Percentiles rank a stretch among this genome's conserved stretches.
Conservation (phyloP, 2,329 filamentous ascomycete species). For the Penicillium freii region DNA sequence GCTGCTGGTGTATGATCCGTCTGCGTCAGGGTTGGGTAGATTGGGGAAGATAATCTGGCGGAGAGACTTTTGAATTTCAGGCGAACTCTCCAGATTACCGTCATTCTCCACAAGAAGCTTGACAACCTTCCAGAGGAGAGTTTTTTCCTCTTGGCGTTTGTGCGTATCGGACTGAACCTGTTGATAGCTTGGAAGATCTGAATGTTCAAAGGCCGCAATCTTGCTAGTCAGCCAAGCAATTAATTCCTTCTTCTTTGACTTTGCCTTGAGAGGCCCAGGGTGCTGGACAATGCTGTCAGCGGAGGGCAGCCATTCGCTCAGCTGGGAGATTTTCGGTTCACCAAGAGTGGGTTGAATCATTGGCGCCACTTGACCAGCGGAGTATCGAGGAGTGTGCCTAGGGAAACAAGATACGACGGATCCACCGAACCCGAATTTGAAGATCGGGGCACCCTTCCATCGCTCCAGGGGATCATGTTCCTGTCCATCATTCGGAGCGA, state of each 20-base stretch:
- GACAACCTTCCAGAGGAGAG: constrained; percentile 84
- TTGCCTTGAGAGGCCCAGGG: constrained; percentile 83
- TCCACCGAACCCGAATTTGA: constrained; percentile 86
- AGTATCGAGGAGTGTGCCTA: constrained; percentile 81
- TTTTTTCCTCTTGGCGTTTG: constrained; percentile 73
- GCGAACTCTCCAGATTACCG: constrained; percentile 71
- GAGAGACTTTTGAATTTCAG: constrained; percentile 70
- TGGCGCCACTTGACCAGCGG: constrained; percentile 67
- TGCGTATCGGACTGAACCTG: constrained; percentile 50
- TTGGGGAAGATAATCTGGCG: constrained; percentile 70
- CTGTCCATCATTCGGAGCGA: constrained; percentile 56
- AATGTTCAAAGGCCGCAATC: constrained; percentile 69
- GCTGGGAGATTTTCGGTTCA: constrained; percentile 72
- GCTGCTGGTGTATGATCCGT: constrained; percentile 24
- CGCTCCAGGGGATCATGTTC: constrained; percentile 73
- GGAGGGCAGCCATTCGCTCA: constrained; percentile 71
- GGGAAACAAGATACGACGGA: constrained; percentile 81
- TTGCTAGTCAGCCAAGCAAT: constrained; percentile 74
- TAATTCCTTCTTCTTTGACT: constrained; percentile 94
- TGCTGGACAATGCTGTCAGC: constrained; percentile 74
- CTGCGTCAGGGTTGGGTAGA: constrained; percentile 33
- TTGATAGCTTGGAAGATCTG: constrained; percentile 47
- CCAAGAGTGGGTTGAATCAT: constrained; percentile 80
- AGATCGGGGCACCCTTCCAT: constrained; percentile 86
- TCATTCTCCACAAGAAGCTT: constrained; percentile 82